Evolutionary conservation across 441 rosid genomes (phyloP), one percentile per base, ranked within the genome.

Genomic region (Jatropha podagrica): DNA sequence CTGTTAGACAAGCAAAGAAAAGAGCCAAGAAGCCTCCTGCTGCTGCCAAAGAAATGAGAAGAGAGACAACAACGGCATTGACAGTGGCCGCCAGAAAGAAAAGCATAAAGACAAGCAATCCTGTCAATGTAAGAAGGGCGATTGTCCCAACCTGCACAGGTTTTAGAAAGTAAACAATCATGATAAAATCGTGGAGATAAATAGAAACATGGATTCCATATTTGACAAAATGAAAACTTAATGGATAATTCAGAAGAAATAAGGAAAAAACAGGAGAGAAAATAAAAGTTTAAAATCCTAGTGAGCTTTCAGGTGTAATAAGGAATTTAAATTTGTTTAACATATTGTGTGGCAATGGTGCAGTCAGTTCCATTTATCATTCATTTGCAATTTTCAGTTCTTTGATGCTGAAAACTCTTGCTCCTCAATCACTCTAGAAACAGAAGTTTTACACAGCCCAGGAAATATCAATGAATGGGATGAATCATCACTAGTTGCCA

Each of bases 11-110:
- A 54, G 88, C 84, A 65, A 91, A 83, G 86, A 92, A 92, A 26
- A 93, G 74, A 72, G 96, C 98, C 88, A 92, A 83, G 86, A 92
- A 91, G 41, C 98, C 94, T 72, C 98, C 97, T 40, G 91, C 97
- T 32, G 91, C 89, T 8, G 97, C 98, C 79, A 93, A 81, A 74
- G 97, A 89, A 81, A 95, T 71, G 74, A 95, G 85, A 70, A 95
- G 88, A 69, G 95, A 92, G 46, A 95, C 68, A 42, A 93, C 71
- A 62, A 93, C 81, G 38, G 97, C 97, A 76, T 92, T 95, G 65
- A 76, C 80, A 37, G 96, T 93, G 23, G 99, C 98, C 67, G 90
- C 90, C 77, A 91, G 73, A 77, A 93, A 87, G 90, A 95, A 91
- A 67, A 93, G 88, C 83, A 87, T 82, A 85, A 92, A 95, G 27